Percentiles rank a stretch among this genome's conserved stretches.
These are phyloP conservation scores for Rhododendron mucronatum DNA, from an alignment of 148 eudicot species.

Conservation along the genomic window DNA sequence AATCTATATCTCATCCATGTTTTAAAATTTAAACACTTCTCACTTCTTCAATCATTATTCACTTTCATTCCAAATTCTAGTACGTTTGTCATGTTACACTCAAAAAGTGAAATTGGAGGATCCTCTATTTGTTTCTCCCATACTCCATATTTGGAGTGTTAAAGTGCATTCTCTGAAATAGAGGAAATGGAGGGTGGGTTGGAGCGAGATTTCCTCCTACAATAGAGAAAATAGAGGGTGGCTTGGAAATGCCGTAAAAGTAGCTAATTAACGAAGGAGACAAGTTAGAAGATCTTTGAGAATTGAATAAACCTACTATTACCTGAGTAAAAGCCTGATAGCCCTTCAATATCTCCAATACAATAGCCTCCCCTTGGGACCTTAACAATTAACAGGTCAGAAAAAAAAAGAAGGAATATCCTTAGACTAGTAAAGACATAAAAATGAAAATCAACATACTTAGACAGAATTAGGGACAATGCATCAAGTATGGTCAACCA, in stretches of 20 bases:
- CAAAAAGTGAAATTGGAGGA: no score
- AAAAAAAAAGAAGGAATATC: neutral
- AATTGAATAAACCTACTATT: neutral
- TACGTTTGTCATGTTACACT: no score
- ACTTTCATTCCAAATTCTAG: no score
- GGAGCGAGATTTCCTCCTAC: neutral
- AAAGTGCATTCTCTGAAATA: neutral
- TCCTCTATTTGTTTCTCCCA: neutral
- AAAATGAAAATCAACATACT: constrained; percentile 38
- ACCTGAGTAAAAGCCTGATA: constrained; percentile 99
- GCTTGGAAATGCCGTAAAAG: neutral
- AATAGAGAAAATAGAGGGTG: neutral
- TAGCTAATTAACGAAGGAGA: neutral
- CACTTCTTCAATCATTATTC: neutral
- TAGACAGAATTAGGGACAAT: constrained; percentile 74
- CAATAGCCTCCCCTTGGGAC: constrained; percentile 97
- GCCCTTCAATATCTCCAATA: constrained; percentile 92
- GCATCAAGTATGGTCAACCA: constrained; percentile 95
- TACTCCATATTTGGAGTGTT: neutral
- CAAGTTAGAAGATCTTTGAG: neutral
- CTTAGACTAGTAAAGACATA: neutral
- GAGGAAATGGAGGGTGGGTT: neutral
- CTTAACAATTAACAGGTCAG: constrained; percentile 43
- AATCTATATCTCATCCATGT: neutral
- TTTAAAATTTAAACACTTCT: neutral